Evolutionary conservation across 352 stramenopile species (phyloP), one percentile per base, ranked within the genome.

Genomic region (Pythium sukuiense): DNA sequence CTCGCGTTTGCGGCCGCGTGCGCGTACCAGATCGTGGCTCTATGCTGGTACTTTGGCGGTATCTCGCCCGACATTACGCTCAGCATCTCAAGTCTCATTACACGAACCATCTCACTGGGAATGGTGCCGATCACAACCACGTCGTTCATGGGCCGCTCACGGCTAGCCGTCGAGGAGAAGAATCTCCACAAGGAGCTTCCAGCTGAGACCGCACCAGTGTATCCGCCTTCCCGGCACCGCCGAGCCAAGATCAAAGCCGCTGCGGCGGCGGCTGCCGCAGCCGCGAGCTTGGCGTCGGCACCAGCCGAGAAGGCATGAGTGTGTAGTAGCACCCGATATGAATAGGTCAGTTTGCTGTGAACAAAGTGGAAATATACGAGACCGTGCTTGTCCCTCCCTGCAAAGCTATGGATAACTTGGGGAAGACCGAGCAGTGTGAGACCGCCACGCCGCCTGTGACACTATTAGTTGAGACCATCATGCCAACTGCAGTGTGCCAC

Each of bases 61-160:
- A 59, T 90, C 43, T 81, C 79, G 2, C 58, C 72, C 0, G 79
- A 87, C 53, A 55, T 80, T 27, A 83, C 87, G 64, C 52, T 90
- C n/a, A 76, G 76, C 0, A 65, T 88, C 18, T 90, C 81, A 3
- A 88, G 81, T 30, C 74, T 88, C 56, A 87, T 90, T 64, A 88
- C 79, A 29, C 59, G 79, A n/a, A 83, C 83, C 62, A 87, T 87
- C 62, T 88, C 81, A 43, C 69, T 89, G 33, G 81, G 81, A n/a
- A 89, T 89, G 79, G 74, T 89, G 58, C 81, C 79, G 11, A 84
- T 89, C 68, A 88, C 81, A n/a, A 88, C 81, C 35, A 85, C 76
- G 8, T 88, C 79, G 18, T 89, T 88, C 62, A 77, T 85, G 63
- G 74, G 4, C 63, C 78, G 8, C 63, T 72, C 33, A 68, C 73